phyloP scores from a whole-genome alignment of 257 asterid genomes.

The Striga asiatica region DNA sequence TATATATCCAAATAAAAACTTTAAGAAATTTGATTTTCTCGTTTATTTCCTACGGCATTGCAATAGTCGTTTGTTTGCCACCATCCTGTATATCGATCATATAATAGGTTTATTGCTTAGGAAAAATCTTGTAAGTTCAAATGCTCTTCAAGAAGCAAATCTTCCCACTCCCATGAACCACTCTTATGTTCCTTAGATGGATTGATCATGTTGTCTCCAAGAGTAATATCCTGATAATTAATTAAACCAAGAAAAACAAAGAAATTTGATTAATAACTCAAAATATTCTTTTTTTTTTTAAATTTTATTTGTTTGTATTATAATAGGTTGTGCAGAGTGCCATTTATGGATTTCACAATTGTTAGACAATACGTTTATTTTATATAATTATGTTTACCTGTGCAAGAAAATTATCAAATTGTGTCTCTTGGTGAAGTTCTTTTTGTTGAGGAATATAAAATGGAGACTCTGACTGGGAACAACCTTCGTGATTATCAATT shows the following conservation, averaged over 20 bases:
- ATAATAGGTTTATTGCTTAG: slow-evolving; percentile 1
- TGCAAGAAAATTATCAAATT: neutral
- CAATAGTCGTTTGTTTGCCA: no score
- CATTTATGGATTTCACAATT: neutral
- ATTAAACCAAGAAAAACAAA: neutral
- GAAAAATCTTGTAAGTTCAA: slow-evolving; percentile 11
- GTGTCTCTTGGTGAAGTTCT: neutral
- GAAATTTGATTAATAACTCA: neutral
- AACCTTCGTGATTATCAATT: neutral
- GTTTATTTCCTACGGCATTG: no score
- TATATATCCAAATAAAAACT: no score
- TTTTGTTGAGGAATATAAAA: neutral
- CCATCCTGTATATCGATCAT: no score
- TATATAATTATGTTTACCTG: slow-evolving; percentile 22
- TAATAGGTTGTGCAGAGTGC: neutral
- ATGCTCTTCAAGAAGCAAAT: slow-evolving; percentile 24
- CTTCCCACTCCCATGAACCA: slow-evolving; percentile 29
- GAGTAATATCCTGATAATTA: slow-evolving; percentile 16
- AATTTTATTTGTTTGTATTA: neutral
- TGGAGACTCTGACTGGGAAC: neutral
- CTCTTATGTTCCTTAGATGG: slow-evolving; percentile 2
- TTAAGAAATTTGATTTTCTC: no score
- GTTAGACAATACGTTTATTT: neutral
- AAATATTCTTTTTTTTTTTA: no score
- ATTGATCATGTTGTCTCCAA: slow-evolving; percentile 5